Evolutionary conservation across 495 filamentous ascomycete species (phyloP), one percentile per base, ranked within the genome.

Genomic region (Hypoxylon intermedium): DNA sequence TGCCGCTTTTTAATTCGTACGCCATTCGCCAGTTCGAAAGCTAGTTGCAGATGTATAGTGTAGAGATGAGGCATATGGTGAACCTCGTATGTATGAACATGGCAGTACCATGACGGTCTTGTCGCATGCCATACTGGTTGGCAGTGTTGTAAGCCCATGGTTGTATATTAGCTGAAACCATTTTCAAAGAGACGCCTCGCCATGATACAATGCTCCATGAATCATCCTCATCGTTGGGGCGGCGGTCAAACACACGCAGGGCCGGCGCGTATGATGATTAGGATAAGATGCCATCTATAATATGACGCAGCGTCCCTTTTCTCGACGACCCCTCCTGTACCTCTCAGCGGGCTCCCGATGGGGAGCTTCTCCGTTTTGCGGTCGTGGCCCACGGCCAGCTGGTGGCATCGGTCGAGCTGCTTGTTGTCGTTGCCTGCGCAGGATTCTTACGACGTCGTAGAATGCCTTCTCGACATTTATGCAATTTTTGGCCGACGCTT

Each of bases 381-480:
- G 50, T 40, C 55, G 55, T 42, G 62, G 65, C 23, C 34, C 34
- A 6, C 65, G 65, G 18, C 60, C 51, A 28, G 60, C 28, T 28
- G 62, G 75, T 16, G 73, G 69, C 44, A 72, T 51, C 19, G 76
- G 70, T 20, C 77, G 73, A 6, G 74, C 46, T 30, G 74, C 79
- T 42, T 75, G 69, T 73, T 91, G 86, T 61, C 89, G 84, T 73
- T 97, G 93, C 58, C 87, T 83, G 56, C 93, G 86, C 52, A 98
- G 77, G 67, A 92, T 89, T 53, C 95, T 83, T 18, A 98, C 94
- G 9, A 98, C 95, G 66, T 98, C 94, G 75, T 96, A 97, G 71
- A 98, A 98, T 2, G 94, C 95, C 79, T 93, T 96, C 71, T 98
- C 94, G 20, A 98, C 94, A 68, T 98, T 98, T 78, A 97, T 91